A percentile compares a stretch with the other conserved stretches of the same genome.
Evolutionary conservation across 208 protist genomes (phyloP).

Genomic region (Kentomonas sorsogonicus): DNA sequence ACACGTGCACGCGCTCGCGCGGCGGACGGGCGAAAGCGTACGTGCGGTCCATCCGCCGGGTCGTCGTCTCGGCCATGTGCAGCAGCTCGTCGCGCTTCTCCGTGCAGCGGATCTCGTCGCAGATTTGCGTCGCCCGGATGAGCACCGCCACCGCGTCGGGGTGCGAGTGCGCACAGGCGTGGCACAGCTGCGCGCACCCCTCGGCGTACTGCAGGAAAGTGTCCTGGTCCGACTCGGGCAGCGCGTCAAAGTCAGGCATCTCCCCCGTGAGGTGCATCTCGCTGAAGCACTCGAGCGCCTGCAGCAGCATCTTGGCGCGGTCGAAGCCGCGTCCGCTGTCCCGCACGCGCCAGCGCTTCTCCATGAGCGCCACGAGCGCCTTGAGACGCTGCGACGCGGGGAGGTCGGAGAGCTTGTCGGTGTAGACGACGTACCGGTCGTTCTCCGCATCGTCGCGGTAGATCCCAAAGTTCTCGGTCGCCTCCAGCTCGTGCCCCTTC

Average conservation of each 20-base stretch:
- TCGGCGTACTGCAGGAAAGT: constrained; percentile 86
- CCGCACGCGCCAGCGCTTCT: constrained; percentile 63
- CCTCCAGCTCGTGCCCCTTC: constrained; percentile 79
- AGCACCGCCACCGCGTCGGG: constrained; percentile 72
- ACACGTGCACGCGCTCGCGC: constrained; percentile 28
- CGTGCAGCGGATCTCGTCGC: constrained; percentile 82
- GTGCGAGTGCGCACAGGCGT: constrained; percentile 80
- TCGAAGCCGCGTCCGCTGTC: constrained; percentile 85
- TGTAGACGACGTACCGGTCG: constrained; percentile 69
- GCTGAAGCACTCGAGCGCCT: constrained; percentile 85
- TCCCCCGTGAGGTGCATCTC: constrained; percentile 66
- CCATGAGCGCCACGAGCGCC: constrained; percentile 67
- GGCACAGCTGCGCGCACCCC: constrained; percentile 63
- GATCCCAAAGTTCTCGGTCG: constrained; percentile 75
- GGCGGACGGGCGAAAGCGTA: constrained; percentile 76
- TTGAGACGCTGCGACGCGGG: constrained; percentile 63
- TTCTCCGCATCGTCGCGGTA: constrained; percentile 72
- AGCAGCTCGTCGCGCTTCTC: constrained; percentile 84
- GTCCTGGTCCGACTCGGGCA: constrained; percentile 76
- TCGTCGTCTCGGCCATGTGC: constrained; percentile 64
- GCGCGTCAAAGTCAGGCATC: constrained; percentile 52
- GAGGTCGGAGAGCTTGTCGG: constrained; percentile 65
- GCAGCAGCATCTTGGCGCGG: constrained; percentile 75
- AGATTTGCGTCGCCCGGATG: constrained; percentile 73
- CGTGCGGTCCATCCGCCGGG: constrained; percentile 60